Conservation (phyloP, 768 basidiomycete species). For the Boletus eberwhitei region DNA sequence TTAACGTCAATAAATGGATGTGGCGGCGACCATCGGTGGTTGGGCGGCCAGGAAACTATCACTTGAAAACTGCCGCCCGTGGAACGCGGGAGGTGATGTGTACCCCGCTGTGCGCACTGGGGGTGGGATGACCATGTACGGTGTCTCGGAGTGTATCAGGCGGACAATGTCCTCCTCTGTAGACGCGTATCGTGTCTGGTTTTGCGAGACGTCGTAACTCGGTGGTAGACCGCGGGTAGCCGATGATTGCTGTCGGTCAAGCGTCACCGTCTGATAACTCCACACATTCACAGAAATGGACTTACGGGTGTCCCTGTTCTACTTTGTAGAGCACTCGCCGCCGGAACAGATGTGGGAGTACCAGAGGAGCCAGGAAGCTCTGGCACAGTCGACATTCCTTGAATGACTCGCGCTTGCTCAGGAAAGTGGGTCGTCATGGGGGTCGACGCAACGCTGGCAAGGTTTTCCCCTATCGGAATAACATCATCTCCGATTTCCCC, state of each 20-base stretch:
- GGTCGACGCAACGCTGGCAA: constrained; percentile 13
- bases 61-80: constrained; percentile 26
- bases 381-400: constrained; percentile 1
- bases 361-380: not conserved
- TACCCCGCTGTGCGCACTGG: constrained; percentile 38
- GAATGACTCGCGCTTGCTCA: constrained; percentile 5
- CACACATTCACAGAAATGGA: not conserved
- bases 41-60: constrained; percentile 26
- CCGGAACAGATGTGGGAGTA: not conserved
- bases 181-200: constrained; percentile 16
- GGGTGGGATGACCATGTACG: constrained; percentile 35
- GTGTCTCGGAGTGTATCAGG: constrained; percentile 24
- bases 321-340: not conserved
- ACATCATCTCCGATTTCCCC: constrained; percentile 11
- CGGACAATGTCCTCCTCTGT: constrained; percentile 20
- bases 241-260: constrained; percentile 4
- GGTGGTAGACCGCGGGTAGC: constrained; percentile 10
- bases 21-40: constrained; percentile 19
- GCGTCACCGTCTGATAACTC: not conserved
- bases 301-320: constrained; percentile 15
- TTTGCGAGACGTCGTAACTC: constrained; percentile 14
- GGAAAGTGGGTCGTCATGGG: constrained; percentile 8
- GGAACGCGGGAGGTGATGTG: constrained; percentile 12
- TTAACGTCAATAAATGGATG: constrained; percentile 18
- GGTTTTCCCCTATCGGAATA: constrained; percentile 21